A percentile compares a stretch with the other conserved stretches of the same genome.
These are phyloP conservation scores for Ganoderma lucidum DNA, from an alignment of 1,284 basidiomycete genomes.

Conservation along the genomic window DNA sequence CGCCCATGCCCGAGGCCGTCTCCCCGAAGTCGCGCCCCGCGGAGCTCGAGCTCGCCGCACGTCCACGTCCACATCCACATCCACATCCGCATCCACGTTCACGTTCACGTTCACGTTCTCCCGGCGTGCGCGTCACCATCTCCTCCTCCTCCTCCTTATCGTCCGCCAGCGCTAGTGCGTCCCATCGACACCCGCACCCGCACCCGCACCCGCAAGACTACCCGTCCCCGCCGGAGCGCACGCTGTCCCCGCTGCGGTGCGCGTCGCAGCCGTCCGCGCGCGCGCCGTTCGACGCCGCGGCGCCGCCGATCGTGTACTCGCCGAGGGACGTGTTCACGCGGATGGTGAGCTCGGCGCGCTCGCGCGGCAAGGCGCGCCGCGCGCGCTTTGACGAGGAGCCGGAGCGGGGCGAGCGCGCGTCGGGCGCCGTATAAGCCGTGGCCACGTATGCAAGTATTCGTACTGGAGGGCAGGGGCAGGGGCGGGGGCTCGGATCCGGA, in stretches of 20 bases:
- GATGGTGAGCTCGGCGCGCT: conserved; percentile 26
- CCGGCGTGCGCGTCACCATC: background rate
- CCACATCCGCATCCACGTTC: no score
- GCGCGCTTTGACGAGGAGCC: conserved; percentile 17
- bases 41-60: background rate
- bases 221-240: conserved; percentile 21
- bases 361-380: conserved; percentile 11
- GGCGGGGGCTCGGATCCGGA: no score
- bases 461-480: no score
- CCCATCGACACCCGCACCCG: no score
- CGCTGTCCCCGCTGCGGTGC: conserved; percentile 26
- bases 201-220: conserved; percentile 11
- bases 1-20: conserved; percentile 7
- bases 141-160: background rate
- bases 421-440: no score
- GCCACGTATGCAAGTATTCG: no score
- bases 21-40: background rate
- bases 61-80: no score
- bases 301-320: conserved; percentile 10
- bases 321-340: conserved; percentile 21
- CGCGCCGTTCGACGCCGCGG: conserved; percentile 2
- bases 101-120: background rate
- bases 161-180: no score
- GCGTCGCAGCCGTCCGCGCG: conserved; percentile 8
- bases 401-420: conserved; percentile 4